Evolutionary conservation across 2,329 filamentous ascomycete species (phyloP).

Genomic region (Paraconiothyrium sp.): DNA sequence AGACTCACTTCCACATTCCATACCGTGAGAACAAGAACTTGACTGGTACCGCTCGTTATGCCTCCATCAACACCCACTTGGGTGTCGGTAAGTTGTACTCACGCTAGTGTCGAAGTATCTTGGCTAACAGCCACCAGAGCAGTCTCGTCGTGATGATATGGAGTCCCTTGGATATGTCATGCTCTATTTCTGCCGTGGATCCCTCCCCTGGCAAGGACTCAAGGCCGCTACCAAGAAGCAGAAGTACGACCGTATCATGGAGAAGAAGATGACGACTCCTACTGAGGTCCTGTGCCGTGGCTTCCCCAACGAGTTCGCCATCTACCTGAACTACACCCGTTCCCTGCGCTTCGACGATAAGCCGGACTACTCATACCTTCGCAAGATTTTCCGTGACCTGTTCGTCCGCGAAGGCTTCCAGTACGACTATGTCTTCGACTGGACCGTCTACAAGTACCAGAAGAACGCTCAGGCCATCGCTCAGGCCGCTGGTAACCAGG

Average conservation of each 20-base stretch:
- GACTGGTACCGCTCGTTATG: slow-evolving; percentile 97
- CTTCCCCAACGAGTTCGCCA: slow-evolving; percentile 99
- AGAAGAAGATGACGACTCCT: slow-evolving; percentile 99
- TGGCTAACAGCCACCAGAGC: slow-evolving; percentile 66
- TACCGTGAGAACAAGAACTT: slow-evolving; percentile 99
- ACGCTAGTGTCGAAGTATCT: neutral
- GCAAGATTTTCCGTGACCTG: slow-evolving; percentile 99
- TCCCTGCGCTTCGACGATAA: slow-evolving; percentile 99
- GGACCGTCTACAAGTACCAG: slow-evolving; percentile 99
- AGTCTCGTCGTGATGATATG: slow-evolving; percentile 99
- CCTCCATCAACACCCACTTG: slow-evolving; percentile 97
- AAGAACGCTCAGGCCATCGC: slow-evolving; percentile 97
- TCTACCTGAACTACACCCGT: slow-evolving; percentile 99
- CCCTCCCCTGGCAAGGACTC: slow-evolving; percentile 96
- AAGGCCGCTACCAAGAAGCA: slow-evolving; percentile 99
- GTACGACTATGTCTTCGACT: slow-evolving; percentile 99
- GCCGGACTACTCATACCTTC: slow-evolving; percentile 98
- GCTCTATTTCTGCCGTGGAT: slow-evolving; percentile 99
- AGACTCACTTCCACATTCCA: slow-evolving; percentile 99
- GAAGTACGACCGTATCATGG: slow-evolving; percentile 99
- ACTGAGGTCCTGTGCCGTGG: slow-evolving; percentile 98
- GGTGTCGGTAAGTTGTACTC: slow-evolving; percentile 75
- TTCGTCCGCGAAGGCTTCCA: slow-evolving; percentile 99
- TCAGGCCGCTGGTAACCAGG: slow-evolving; percentile 75
- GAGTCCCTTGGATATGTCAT: slow-evolving; percentile 99